These are phyloP conservation scores for Phialocephala subalpina DNA, from an alignment of 2,329 filamentous ascomycete genomes.

Conservation along the genomic window DNA sequence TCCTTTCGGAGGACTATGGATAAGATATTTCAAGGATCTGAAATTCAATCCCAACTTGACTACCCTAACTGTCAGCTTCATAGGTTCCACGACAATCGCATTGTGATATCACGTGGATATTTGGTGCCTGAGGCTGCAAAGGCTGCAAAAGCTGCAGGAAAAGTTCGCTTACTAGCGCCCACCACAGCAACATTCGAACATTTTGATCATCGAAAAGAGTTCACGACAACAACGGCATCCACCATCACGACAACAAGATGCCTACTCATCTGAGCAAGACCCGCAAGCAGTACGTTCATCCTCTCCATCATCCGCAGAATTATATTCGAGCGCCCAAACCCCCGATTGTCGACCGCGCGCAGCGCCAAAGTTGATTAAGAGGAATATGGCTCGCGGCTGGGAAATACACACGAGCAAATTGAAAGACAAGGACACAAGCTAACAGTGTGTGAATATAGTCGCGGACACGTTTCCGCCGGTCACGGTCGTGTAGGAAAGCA, in stretches of 20 bases:
- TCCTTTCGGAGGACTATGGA: no score
- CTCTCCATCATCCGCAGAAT: conserved; percentile 12
- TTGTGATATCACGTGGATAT: neutral
- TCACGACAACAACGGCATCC: conserved; percentile 38
- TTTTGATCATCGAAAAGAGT: neutral
- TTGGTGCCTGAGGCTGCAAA: neutral
- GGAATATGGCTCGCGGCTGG: neutral
- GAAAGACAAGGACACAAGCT: conserved; percentile 32
- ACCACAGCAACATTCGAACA: neutral
- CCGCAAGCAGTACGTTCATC: conserved; percentile 74
- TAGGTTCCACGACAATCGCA: no score
- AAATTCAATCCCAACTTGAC: no score
- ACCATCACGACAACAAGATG: conserved; percentile 58
- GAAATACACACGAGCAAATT: conserved; percentile 1
- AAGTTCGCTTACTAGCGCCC: neutral
- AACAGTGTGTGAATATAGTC: conserved; percentile 59
- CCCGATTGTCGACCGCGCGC: neutral
- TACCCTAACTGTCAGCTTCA: no score
- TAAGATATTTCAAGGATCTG: no score
- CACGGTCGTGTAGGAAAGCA: conserved; percentile 99
- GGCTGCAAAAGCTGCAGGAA: neutral
- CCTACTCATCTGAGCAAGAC: conserved; percentile 80
- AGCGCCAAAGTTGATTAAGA: neutral
- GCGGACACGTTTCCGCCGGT: conserved; percentile 98
- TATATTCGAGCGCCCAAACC: neutral